A percentile compares a stretch with the other conserved stretches of the same genome.
These are phyloP conservation scores for Thielaviopsis musarum DNA, from an alignment of 2,329 filamentous ascomycete genomes.

Conservation along the genomic window DNA sequence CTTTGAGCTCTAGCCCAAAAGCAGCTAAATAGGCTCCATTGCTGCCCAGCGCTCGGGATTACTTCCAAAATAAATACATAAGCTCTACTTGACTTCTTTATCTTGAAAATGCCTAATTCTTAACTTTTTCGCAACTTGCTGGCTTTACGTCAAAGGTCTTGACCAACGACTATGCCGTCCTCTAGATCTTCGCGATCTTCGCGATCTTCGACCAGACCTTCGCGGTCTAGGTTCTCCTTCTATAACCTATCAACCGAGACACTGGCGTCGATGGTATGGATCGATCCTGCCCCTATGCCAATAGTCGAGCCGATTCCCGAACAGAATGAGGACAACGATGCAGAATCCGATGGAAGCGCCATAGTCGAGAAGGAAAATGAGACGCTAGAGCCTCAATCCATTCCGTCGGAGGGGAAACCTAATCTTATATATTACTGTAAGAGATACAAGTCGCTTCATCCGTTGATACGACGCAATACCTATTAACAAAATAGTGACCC, in stretches of 20 bases:
- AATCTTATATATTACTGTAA: constrained; percentile 51
- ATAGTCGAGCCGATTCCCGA: constrained; percentile 40
- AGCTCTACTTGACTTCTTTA: not conserved
- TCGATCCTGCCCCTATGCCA: constrained; percentile 75
- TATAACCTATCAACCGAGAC: constrained; percentile 10
- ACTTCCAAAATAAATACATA: not conserved
- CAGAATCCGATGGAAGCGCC: constrained; percentile 22
- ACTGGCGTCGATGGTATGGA: constrained; percentile 44
- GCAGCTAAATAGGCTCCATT: not conserved
- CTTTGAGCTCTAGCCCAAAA: not conserved
- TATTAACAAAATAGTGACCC: constrained; percentile 35
- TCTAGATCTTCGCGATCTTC: not conserved
- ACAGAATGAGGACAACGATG: constrained; percentile 29
- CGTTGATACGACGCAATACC: constrained; percentile 11
- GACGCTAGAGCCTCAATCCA: constrained; percentile 35
- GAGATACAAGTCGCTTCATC: constrained; percentile 14
- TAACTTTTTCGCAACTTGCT: not conserved
- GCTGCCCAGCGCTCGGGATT: not conserved
- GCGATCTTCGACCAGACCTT: constrained; percentile 2
- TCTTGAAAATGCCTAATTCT: not conserved
- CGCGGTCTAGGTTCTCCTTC: constrained; percentile 7
- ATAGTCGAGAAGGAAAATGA: constrained; percentile 20
- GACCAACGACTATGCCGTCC: not conserved
- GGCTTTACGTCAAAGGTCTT: not conserved
- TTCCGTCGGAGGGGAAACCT: constrained; percentile 20